Evolutionary conservation across 2,329 filamentous ascomycete species (phyloP).

Genomic region (Penicillium sp.): DNA sequence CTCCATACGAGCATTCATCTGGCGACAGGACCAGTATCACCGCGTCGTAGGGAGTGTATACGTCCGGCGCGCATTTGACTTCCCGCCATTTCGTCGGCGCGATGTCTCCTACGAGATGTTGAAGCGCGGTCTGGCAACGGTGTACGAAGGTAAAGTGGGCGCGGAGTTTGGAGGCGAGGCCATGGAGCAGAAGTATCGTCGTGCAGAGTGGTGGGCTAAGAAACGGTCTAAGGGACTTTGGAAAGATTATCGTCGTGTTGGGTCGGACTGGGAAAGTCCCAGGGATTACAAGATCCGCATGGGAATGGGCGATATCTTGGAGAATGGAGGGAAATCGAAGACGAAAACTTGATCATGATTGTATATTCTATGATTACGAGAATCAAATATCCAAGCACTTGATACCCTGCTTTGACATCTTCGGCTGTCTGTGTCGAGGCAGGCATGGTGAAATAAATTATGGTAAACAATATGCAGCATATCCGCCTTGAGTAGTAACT

Average conservation of each 20-base stretch:
- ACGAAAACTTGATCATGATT: slow-evolving; percentile 3
- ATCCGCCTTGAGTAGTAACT: too few relatives aligned
- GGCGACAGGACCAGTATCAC: slow-evolving; percentile 85
- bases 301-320: slow-evolving; percentile 39
- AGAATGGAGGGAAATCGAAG: slow-evolving; percentile 25
- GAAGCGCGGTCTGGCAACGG: slow-evolving; percentile 74
- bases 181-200: slow-evolving; percentile 44
- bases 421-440: too few relatives aligned
- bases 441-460: too few relatives aligned
- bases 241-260: slow-evolving; percentile 52
- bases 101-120: slow-evolving; percentile 92
- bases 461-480: too few relatives aligned
- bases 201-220: slow-evolving; percentile 56
- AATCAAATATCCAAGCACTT: background rate
- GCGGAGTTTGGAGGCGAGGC: slow-evolving; percentile 77
- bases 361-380: background rate
- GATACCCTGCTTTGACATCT: background rate
- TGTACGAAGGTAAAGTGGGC: slow-evolving; percentile 88
- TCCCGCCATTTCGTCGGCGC: slow-evolving; percentile 52
- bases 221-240: slow-evolving; percentile 67
- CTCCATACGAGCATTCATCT: slow-evolving; percentile 75
- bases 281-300: slow-evolving; percentile 74
- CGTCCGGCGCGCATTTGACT: slow-evolving; percentile 53
- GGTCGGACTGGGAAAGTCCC: slow-evolving; percentile 69
- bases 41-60: slow-evolving; percentile 83